phyloP scores from a whole-genome alignment of 805 yeast species.

The Hyphopichia homilentoma region DNA sequence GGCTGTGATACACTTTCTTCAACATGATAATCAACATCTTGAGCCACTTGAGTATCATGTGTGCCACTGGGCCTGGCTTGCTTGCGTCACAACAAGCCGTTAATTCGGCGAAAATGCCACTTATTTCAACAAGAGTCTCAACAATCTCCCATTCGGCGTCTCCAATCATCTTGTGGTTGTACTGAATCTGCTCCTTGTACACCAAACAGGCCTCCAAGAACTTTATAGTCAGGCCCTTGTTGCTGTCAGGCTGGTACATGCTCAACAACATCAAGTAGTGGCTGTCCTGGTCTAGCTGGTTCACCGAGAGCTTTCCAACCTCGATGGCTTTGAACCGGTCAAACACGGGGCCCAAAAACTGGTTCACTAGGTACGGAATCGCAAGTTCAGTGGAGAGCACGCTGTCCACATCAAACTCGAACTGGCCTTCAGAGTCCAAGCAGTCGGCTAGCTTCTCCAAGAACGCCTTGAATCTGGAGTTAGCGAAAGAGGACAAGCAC shows the following conservation, averaged over 20 bases:
- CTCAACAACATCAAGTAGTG: too few species aligned
- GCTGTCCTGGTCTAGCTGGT: conserved; percentile 6
- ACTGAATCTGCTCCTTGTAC: conserved; percentile 9
- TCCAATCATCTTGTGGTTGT: not conserved
- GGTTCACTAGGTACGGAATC: conserved; percentile 3
- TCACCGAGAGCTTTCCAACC: conserved; percentile 2
- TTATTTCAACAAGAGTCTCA: conserved; percentile 9
- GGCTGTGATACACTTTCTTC: not conserved
- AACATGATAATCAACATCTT: conserved; percentile 13
- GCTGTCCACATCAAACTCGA: not conserved
- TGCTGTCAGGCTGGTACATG: conserved; percentile 6
- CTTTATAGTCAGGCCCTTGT: conserved; percentile 6
- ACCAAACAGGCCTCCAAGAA: conserved; percentile 7
- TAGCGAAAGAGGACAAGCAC: conserved; percentile 12
- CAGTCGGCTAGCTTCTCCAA: conserved; percentile 3
- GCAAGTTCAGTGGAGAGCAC: not conserved
- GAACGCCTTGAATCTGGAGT: conserved; percentile 8
- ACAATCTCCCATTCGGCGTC: conserved; percentile 13
- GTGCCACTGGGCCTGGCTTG: conserved; percentile 9
- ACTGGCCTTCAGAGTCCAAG: not conserved
- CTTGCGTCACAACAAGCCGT: conserved; percentile 5
- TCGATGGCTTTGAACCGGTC: conserved; percentile 1
- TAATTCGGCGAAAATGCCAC: conserved; percentile 10
- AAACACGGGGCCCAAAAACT: conserved; percentile 6
- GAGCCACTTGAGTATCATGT: conserved; percentile 19